phyloP scores from a whole-genome alignment of 2,329 filamentous ascomycete species.

The Verticillium alfalfae region DNA sequence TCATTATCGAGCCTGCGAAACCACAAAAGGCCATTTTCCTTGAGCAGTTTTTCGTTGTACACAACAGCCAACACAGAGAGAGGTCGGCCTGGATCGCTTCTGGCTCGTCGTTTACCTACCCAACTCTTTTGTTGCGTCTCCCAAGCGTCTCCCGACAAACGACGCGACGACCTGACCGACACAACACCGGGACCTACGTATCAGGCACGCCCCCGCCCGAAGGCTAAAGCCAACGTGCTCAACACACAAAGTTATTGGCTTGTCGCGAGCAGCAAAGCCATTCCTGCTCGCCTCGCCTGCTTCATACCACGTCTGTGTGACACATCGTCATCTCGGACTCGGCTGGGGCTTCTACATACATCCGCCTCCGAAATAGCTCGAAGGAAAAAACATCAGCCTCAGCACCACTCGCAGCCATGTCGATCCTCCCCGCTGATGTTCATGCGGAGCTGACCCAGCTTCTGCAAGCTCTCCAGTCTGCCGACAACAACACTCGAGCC shows the following conservation, averaged over 20 bases:
- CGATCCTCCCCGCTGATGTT: slow-evolving; percentile 77
- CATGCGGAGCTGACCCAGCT: slow-evolving; percentile 81
- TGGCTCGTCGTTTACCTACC: neutral
- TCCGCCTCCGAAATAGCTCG: neutral
- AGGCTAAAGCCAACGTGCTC: neutral
- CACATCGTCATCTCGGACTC: neutral
- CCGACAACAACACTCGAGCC: slow-evolving; percentile 80
- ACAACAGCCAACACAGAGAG: neutral
- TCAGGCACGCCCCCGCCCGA: neutral
- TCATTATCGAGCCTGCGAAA: neutral
- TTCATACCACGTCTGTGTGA: neutral
- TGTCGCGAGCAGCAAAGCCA: neutral
- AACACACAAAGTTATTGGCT: neutral
- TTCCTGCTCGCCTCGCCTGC: neutral
- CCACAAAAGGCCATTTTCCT: neutral
- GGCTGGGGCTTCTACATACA: neutral
- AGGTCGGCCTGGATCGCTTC: neutral
- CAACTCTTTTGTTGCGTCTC: neutral
- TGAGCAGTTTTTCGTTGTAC: neutral
- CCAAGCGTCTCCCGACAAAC: neutral
- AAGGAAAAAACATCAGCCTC: neutral
- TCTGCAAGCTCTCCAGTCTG: slow-evolving; percentile 79
- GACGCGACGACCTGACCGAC: neutral
- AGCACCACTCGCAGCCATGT: slow-evolving; percentile 53
- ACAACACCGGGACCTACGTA: neutral